Evolutionary conservation across 495 filamentous ascomycete species (phyloP).

Genomic region (Penicillium antarcticum): DNA sequence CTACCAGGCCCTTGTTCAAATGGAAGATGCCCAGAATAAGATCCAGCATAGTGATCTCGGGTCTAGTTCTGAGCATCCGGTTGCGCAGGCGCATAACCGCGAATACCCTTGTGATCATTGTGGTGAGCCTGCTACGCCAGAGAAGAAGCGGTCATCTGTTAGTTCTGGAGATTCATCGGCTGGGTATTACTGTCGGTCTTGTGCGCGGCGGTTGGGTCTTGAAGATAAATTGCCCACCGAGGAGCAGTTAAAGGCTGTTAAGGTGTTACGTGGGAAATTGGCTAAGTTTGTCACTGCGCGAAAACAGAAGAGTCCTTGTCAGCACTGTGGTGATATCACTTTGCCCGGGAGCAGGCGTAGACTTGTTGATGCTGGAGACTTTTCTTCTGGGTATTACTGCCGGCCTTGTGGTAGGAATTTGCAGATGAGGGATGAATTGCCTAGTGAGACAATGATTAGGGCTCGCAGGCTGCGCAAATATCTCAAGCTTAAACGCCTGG

Average conservation of each 20-base stretch:
- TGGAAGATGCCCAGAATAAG: background rate
- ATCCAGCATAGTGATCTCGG: background rate
- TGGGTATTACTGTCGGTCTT: slow-evolving; percentile 5
- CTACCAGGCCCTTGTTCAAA: background rate
- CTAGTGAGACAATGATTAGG: background rate
- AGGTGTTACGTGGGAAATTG: background rate
- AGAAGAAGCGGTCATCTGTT: background rate
- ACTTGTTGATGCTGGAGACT: background rate
- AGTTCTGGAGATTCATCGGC: background rate
- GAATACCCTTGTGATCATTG: slow-evolving; percentile 2
- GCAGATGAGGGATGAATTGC: background rate
- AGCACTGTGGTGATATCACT: slow-evolving; percentile 2
- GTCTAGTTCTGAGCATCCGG: no score
- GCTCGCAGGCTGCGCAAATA: background rate
- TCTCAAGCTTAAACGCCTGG: background rate
- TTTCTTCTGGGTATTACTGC: slow-evolving; percentile 1
- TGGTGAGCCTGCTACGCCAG: background rate
- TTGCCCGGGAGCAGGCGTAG: slow-evolving; percentile 1
- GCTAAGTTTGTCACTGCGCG: no score
- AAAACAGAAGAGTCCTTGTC: background rate
- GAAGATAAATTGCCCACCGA: background rate
- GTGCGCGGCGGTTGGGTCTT: background rate
- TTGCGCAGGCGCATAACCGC: slow-evolving; percentile 1
- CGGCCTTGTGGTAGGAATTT: background rate
- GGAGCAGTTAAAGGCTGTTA: background rate